Evolutionary conservation across 108 stramenopile species (phyloP), one percentile per base, ranked within the genome.

Genomic region (Cyclotella atomus): DNA sequence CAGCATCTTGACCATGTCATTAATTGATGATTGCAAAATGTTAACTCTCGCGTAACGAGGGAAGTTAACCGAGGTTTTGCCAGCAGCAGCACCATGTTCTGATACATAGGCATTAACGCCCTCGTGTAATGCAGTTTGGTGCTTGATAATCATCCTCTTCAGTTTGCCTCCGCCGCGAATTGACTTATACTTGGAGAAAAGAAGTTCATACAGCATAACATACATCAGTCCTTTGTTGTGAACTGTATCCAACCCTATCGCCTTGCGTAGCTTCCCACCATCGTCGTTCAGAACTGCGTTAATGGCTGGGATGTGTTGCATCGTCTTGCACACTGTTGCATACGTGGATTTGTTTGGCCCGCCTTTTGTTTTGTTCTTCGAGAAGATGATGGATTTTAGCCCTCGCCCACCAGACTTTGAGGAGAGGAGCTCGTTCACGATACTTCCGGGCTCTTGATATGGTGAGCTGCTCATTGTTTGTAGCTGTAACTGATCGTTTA

Each of bases 11-110:
- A 85, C 72, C 17, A 83, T 83, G 25, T 82, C 76, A n/a, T 75
- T 35, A 10, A 68, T 59, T 52, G 56, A 82, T 57, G 76, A 46
- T 46, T 68, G 76, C 54, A 92, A 56, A n/a, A 89, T 87, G 77
- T 96, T 96, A 49, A 96, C 85, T 1, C 95, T 90, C 46, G 89
- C 85, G 69, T 96, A 96, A 16, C 91, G 83, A 27, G 95, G 93
- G 70, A 91, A 93, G 16, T 67, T 54, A 43, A 52, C 17, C 12
- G 59, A 46, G 24, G 5, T 32, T 25, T 44, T 53, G 10, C 29
- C 36, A 1, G 46, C 2, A 28, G 33, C 47, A 62, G 46, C 2
- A 28, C 43, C 47, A 62, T 30, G 23, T 16, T 59, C 64, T 9
- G 54, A 28, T 28, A 73, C 52, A 67, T 77, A 65, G 21, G 64